phyloP scores from a whole-genome alignment of 768 basidiomycete species.

The Boletus rubroflammeus region DNA sequence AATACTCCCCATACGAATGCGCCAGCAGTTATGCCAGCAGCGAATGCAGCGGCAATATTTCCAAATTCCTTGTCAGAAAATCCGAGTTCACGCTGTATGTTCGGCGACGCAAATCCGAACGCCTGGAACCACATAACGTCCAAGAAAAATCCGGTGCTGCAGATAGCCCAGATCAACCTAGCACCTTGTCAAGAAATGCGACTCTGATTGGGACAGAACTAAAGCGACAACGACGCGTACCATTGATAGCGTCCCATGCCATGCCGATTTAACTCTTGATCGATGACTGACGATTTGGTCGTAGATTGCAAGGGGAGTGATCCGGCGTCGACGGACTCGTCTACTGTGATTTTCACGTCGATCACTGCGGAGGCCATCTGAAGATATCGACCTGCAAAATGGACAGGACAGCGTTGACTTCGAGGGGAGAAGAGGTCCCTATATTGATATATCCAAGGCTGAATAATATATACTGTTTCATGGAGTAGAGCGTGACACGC shows the following conservation, averaged over 20 bases:
- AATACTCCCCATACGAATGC: slow-evolving; percentile 13
- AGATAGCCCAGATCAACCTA: slow-evolving; percentile 17
- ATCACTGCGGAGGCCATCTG: not conserved
- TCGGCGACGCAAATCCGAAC: not conserved
- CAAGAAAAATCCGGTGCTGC: slow-evolving; percentile 8
- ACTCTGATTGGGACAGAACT: not conserved
- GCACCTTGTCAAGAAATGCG: not conserved
- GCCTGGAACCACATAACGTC: slow-evolving; percentile 9
- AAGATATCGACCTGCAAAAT: not conserved
- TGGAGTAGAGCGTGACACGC: too few species aligned
- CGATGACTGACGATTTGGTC: slow-evolving; percentile 11
- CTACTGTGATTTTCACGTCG: not conserved
- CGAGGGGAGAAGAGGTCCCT: not conserved
- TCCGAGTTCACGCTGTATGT: slow-evolving; percentile 15
- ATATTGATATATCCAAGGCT: too few species aligned
- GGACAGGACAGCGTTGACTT: not conserved
- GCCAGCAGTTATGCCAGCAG: slow-evolving; percentile 1
- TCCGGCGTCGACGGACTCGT: not conserved
- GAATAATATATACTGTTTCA: too few species aligned
- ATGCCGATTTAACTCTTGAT: slow-evolving; percentile 9
- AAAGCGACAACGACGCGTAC: not conserved
- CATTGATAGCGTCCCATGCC: slow-evolving; percentile 19
- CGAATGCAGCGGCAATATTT: not conserved
- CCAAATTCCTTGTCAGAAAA: slow-evolving; percentile 17
- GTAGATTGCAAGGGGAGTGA: not conserved